Evolutionary conservation across 306 rosid genomes (phyloP).

Genomic region (Alnus glutinosa): DNA sequence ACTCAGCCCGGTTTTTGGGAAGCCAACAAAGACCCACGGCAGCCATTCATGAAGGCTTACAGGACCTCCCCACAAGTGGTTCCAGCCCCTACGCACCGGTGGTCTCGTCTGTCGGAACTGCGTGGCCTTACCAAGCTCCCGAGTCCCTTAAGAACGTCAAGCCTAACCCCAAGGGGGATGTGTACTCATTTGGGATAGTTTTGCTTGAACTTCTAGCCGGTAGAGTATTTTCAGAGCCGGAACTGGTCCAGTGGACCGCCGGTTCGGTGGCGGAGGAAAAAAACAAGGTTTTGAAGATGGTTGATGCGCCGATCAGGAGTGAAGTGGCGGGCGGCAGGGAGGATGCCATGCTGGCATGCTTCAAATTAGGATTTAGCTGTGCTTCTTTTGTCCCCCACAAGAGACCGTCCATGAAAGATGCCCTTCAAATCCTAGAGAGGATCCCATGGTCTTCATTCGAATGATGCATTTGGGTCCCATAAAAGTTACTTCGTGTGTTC

Average conservation of each 20-base stretch:
- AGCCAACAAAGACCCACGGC: slow-evolving; percentile 43
- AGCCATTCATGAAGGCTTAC: slow-evolving; percentile 26
- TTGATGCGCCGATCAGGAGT: slow-evolving; percentile 51
- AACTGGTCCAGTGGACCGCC: slow-evolving; percentile 53
- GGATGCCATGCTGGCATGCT: slow-evolving; percentile 46
- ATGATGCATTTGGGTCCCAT: slow-evolving; percentile 28
- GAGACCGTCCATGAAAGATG: slow-evolving; percentile 91
- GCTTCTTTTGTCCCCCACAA: slow-evolving; percentile 62
- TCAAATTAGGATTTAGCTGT: slow-evolving; percentile 76
- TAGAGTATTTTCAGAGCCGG: slow-evolving; percentile 56
- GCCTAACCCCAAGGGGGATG: slow-evolving; percentile 75
- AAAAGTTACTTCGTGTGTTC: slow-evolving; percentile 5
- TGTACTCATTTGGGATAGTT: slow-evolving; percentile 83
- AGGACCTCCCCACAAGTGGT: slow-evolving; percentile 20
- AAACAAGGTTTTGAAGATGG: slow-evolving; percentile 52
- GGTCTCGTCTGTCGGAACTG: slow-evolving; percentile 18
- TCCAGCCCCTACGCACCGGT: slow-evolving; percentile 41
- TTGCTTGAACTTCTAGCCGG: slow-evolving; percentile 78
- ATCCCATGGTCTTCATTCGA: slow-evolving; percentile 24
- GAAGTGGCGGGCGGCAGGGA: slow-evolving; percentile 67
- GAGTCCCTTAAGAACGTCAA: slow-evolving; percentile 63
- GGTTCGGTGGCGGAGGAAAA: slow-evolving; percentile 44
- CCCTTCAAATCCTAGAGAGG: slow-evolving; percentile 60
- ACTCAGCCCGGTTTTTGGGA: slow-evolving; percentile 44
- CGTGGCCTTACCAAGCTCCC: slow-evolving; percentile 66